Evolutionary conservation across 768 basidiomycete genomes (phyloP), one percentile per base, ranked within the genome.

Genomic region (Boletus coccyginus): DNA sequence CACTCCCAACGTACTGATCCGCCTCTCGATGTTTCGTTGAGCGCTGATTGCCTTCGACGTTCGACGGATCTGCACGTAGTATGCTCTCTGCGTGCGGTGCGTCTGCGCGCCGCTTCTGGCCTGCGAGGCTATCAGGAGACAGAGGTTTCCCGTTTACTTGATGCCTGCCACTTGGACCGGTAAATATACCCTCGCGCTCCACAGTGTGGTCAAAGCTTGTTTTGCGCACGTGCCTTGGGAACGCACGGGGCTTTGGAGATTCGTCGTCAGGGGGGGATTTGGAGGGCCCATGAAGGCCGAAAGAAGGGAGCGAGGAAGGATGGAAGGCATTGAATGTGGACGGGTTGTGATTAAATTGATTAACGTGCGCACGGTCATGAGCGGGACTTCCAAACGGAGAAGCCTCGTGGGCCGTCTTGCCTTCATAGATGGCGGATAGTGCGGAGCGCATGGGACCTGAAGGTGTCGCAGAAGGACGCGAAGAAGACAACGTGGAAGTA

Each of bases 171-270:
- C 80, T 80, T 47, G 83, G 72, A 41, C 81, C 82, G 32, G 76
- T 66, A 56, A 84, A 75, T 52, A 86, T 79, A 38, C 80, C 83
- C 58, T 87, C 85, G 60, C 81, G 83, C 38, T 82, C 80, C 40
- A 95, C 87, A 5, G 94, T 94, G 73, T 94, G 94, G 71, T 97
- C 94, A 70, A 94, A 96, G 72, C 92, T 94, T 45, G 94, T 92
- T 78, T 97, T 97, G 58, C 94, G 84, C 56, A 93, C 91, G 71
- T 90, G 88, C 57, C 88, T 83, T 50, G 94, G 91, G 68, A 94
- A 91, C 32, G 79, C 73, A 59, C 80, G 84, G 61, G 78, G 66
- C 58, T 74, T 74, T 49, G 70, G 64, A 56, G 74, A 64, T 27
- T 66, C 62, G 62, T 70, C 59, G 58, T 78, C 61, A 58, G 53